phyloP scores from a whole-genome alignment of 331 rosid species.

The Prunus yedoensis region DNA sequence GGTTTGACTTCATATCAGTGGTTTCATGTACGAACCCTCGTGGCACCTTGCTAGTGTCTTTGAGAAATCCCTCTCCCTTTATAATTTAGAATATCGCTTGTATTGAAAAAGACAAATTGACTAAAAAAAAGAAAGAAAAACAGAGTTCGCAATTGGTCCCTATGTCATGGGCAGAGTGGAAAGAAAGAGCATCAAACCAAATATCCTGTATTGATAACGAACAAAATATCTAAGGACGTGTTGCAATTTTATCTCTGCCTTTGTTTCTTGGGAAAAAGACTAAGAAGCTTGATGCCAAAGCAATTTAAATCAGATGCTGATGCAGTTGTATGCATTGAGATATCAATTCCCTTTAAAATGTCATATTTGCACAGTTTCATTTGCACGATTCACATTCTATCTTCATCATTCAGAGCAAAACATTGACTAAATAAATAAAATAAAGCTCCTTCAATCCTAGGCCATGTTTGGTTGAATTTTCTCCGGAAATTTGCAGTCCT shows the following conservation, averaged over 20 bases:
- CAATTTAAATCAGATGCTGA: not conserved
- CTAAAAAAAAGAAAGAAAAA: too few relatives aligned
- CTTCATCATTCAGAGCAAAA: not conserved
- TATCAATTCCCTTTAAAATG: not conserved
- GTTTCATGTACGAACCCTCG: too few relatives aligned
- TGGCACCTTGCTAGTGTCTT: too few relatives aligned
- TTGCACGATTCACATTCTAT: not conserved
- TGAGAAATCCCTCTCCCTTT: too few relatives aligned
- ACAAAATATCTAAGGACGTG: not conserved
- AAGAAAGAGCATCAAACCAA: not conserved
- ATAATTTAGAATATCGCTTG: too few relatives aligned
- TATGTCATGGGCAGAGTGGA: not conserved
- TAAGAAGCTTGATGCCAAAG: not conserved
- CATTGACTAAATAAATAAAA: not conserved
- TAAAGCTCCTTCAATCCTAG: not conserved
- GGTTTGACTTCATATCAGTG: too few relatives aligned
- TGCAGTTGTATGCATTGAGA: not conserved
- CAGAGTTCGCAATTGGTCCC: too few relatives aligned
- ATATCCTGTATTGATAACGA: not conserved
- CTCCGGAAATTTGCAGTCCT: not conserved
- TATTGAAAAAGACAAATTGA: too few relatives aligned
- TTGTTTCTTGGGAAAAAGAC: not conserved
- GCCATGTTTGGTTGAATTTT: not conserved
- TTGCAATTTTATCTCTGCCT: not conserved
- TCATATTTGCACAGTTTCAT: not conserved